Base-by-base conservation (phyloP, 1,284 basidiomycete species). In the Cutaneotrichosporon cavernicola region DNA sequence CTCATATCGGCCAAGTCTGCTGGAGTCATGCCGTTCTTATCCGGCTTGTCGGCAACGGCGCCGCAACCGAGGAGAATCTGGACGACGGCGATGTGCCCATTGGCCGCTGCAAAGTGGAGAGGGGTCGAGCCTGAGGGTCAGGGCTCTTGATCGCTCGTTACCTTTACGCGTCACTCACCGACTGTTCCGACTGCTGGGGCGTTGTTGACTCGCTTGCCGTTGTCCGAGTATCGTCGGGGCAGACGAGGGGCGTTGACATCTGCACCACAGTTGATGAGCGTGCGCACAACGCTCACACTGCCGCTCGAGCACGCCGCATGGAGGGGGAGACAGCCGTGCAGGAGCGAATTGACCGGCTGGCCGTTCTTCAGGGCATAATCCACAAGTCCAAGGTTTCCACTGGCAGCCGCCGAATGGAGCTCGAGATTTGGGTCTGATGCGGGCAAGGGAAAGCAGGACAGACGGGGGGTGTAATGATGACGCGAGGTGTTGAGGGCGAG, bases 21-120 rank as follows among this genome's bases (percentile, higher is more conserved):
- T 3, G 93, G 89, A 0, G 90, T 92, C 68, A 91, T 82, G 8
- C 90, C 91, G 78, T 92, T 88, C 79, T 96, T 96, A 81, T 97
- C 93, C 21, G 87, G 78, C 62, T 87, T 86, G 75, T 88, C 84
- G 26, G 91, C 86, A 64, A 87, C 84, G 5, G 93, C 93, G 43
- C 92, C 92, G 69, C 87, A 87, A 11, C 87, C 85, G 34, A 97
- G 86, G 50, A 97, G 86, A 34, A 89, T 86, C 65, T 84, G 85
- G 50, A 92, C 86, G 70, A 92, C 86, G 21, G 84, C 79, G 36
- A 86, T 86, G 79, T 97, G 91, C 5, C 92, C 92, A 69, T 95
- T 93, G 26, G 93, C 92, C 32, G 92, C 89, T 7, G 93, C 93
- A 76, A 96, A 97, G 75, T 97, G 93, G n/a, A 97, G 86, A 0